Evolutionary conservation across 2,329 filamentous ascomycete species (phyloP).

Genomic region (Arthrobotrys pseudoclavata): DNA sequence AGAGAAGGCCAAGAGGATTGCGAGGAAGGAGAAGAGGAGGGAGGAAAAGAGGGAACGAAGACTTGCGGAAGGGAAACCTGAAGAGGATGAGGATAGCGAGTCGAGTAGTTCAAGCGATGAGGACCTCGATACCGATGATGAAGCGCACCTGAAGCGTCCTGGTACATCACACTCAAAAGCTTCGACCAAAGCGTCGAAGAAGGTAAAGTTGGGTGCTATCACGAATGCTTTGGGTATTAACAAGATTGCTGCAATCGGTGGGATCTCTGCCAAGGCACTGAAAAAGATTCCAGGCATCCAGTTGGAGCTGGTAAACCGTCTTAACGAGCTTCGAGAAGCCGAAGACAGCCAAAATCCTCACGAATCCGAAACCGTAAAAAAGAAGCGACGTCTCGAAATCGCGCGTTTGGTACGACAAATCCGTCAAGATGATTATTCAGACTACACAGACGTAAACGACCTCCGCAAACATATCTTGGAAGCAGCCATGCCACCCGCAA

Average conservation of each 20-base stretch:
- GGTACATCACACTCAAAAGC: slow-evolving; percentile 54
- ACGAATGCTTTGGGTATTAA: slow-evolving; percentile 53
- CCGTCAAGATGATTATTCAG: slow-evolving; percentile 67
- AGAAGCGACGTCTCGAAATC: slow-evolving; percentile 48
- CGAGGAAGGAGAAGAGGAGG: slow-evolving; percentile 34
- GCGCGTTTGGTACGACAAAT: slow-evolving; percentile 61
- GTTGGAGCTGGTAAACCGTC: slow-evolving; percentile 46
- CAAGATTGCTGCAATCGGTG: slow-evolving; percentile 53
- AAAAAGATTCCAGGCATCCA: slow-evolving; percentile 53
- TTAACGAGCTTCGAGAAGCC: slow-evolving; percentile 45
- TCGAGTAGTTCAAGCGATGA: slow-evolving; percentile 38
- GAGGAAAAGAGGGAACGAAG: slow-evolving; percentile 11
- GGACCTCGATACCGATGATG: slow-evolving; percentile 27
- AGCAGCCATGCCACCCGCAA: slow-evolving; percentile 74
- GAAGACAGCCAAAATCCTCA: slow-evolving; percentile 28
- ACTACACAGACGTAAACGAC: slow-evolving; percentile 69
- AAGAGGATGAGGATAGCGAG: slow-evolving; percentile 18
- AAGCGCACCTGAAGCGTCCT: slow-evolving; percentile 32
- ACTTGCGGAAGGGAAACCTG: slow-evolving; percentile 2
- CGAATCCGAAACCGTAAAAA: slow-evolving; percentile 34
- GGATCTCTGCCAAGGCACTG: slow-evolving; percentile 38
- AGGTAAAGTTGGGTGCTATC: slow-evolving; percentile 48
- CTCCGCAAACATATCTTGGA: slow-evolving; percentile 69
- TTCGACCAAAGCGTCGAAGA: slow-evolving; percentile 52
- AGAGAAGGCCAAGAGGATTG: slow-evolving; percentile 31